Conservation (phyloP, 2,329 filamentous ascomycete species). For the Daldinia eschscholtzii region DNA sequence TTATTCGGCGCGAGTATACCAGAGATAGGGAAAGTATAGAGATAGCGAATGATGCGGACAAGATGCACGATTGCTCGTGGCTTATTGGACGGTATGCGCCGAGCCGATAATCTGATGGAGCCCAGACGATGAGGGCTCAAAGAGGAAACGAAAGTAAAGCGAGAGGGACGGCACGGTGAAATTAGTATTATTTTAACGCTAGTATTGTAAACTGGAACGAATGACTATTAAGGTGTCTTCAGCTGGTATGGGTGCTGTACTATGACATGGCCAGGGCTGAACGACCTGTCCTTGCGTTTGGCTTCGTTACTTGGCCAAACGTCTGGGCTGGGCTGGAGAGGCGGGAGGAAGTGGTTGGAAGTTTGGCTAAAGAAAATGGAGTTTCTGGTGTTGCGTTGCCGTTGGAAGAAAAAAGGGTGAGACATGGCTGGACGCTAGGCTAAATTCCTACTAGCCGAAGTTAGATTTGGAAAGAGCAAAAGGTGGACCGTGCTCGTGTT, state of each 20-base stretch:
- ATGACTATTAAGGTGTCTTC: conserved; percentile 31
- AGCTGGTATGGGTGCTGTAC: conserved; percentile 9
- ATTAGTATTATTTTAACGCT: conserved; percentile 37
- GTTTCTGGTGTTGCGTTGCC: conserved; percentile 26
- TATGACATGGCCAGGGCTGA: conserved; percentile 36
- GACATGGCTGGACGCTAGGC: conserved; percentile 18
- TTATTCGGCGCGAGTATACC: conserved; percentile 11
- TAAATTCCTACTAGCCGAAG: neutral
- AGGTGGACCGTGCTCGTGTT: conserved; percentile 38
- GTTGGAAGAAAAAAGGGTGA: conserved; percentile 36
- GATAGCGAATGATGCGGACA: conserved; percentile 20
- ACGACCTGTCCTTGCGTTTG: conserved; percentile 23
- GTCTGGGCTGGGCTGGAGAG: conserved; percentile 24
- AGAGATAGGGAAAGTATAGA: neutral
- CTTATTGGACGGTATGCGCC: conserved; percentile 24
- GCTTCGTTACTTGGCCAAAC: conserved; percentile 41
- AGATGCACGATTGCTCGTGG: conserved; percentile 9
- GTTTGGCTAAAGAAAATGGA: conserved; percentile 30
- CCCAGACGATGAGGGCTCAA: conserved; percentile 16
- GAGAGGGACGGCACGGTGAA: neutral
- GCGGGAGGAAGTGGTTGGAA: conserved; percentile 27
- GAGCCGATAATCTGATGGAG: conserved; percentile 8
- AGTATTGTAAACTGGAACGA: conserved; percentile 32
- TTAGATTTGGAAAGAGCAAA: conserved; percentile 10
- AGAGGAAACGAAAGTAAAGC: conserved; percentile 28